Conservation (phyloP, 2,329 filamentous ascomycete species). For the Cordyceps pruinosa region DNA sequence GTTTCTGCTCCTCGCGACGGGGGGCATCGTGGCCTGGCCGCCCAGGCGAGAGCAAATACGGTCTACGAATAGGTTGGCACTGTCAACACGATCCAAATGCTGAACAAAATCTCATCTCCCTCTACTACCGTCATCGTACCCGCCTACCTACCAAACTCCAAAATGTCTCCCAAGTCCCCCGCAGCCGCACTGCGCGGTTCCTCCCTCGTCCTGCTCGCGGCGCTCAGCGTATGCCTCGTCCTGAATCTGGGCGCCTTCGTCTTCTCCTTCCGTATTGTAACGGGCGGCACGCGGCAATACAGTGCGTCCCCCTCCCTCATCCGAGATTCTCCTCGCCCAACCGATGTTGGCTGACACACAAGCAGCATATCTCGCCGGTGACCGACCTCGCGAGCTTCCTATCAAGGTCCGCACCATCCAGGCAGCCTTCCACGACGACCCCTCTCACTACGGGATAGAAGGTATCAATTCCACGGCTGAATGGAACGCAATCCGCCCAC, state of each 20-base stretch:
- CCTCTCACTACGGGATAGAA: neutral
- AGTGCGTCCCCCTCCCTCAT: neutral
- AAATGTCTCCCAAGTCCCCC: neutral
- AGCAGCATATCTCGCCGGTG: neutral
- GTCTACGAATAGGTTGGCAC: too few species aligned
- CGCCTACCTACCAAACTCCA: neutral
- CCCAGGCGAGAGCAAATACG: too few species aligned
- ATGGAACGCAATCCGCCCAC: neutral
- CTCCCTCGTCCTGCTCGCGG: neutral
- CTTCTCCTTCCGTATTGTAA: neutral
- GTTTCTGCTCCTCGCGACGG: too few species aligned
- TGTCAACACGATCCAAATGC: too few species aligned
- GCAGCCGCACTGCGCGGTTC: neutral
- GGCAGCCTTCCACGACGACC: neutral
- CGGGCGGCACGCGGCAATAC: neutral
- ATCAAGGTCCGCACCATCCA: neutral
- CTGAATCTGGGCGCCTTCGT: neutral
- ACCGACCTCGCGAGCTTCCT: slow-evolving; percentile 1
- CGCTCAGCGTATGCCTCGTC: neutral
- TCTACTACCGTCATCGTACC: neutral
- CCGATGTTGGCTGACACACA: too few species aligned
- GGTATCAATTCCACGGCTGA: neutral
- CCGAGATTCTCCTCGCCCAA: neutral
- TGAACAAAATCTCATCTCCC: neutral
- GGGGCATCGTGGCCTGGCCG: too few species aligned